Base-by-base conservation (phyloP, 192 early-diverging fungal genomes). In the Backusella tarrabulga region DNA sequence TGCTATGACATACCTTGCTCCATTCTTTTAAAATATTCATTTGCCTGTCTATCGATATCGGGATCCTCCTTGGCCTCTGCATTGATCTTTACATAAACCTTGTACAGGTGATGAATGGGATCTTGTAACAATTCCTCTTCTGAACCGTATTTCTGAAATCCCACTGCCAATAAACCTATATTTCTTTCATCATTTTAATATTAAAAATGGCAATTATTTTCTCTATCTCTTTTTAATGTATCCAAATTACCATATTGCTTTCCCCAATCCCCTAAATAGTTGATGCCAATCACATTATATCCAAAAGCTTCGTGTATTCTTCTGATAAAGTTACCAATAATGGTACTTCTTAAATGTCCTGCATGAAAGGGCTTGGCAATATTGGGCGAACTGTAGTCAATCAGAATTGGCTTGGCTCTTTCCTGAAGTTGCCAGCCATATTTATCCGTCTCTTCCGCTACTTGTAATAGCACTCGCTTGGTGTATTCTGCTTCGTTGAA, bases 191-290 rank as follows among this genome's bases (percentile, higher is more conserved):
- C 19, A 17, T 50, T 6, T 50, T 50, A 77, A 50, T 44, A 35
- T 41, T 6, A 40, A 32, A 72, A 11, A 29, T 32, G 11, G 17
- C 7, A n/a, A 1, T 35, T 36, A 1, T 35, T 35, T 34, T 35
- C 3, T 1, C n/a, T n/a, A n/a, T 35, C 35, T n/a, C 6, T 68
- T 68, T 1, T 6, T 68, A 35, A 1, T 36, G 12, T 67, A 67
- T 35, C 34, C 14, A 26, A 35, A 34, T 21, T 88, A 89, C 94
- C 98, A 84, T 95, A 99, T 83, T 98, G 97, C 80, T 97, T 99
- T 40, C 98, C 98, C 98, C 98, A 99, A 82, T 99, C 97, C 23
- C 98, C 98, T 23, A 99, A 83, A 82, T 99, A 97, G 84, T 99
- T 99, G 79, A 98, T 95, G 6, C 90, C 88, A 35, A 95, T 85